phyloP scores from a whole-genome alignment of 2,329 filamentous ascomycete species.

The Alternaria triticimaculans region DNA sequence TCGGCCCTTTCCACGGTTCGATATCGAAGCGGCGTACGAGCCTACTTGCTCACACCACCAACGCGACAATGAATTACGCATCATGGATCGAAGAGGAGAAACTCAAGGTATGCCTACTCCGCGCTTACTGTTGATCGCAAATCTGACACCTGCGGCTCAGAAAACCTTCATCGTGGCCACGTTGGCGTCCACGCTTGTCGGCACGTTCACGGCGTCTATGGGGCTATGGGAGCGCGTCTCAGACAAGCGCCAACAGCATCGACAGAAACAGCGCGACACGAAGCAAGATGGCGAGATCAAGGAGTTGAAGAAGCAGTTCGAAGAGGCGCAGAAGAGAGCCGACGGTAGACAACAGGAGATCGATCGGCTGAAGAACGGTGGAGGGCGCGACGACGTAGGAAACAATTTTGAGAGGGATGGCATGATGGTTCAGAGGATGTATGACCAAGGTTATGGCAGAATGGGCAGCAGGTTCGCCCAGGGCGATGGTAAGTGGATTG shows the following conservation, averaged over 20 bases:
- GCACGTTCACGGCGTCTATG: constrained; percentile 54
- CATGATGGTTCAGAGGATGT: constrained; percentile 47
- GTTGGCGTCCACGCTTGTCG: constrained; percentile 53
- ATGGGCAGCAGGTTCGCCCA: constrained; percentile 47
- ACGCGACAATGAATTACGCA: constrained; percentile 51
- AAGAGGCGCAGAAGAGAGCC: constrained; percentile 35
- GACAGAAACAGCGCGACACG: constrained; percentile 48
- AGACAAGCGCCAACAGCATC: constrained; percentile 45
- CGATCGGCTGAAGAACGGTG: constrained; percentile 25
- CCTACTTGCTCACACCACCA: constrained; percentile 2
- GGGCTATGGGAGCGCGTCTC: constrained; percentile 52
- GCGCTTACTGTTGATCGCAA: neutral
- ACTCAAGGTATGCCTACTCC: constrained; percentile 43
- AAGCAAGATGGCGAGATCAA: constrained; percentile 46
- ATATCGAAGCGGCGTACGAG: neutral
- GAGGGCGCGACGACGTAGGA: constrained; percentile 39
- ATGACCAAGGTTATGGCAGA: constrained; percentile 46
- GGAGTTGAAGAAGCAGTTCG: constrained; percentile 39
- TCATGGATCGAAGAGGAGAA: constrained; percentile 56
- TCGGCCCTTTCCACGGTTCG: neutral
- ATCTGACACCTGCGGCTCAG: constrained; percentile 20
- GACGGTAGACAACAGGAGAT: constrained; percentile 34
- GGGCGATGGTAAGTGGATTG: constrained; percentile 46
- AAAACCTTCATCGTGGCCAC: constrained; percentile 57
- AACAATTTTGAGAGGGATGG: constrained; percentile 41